These are phyloP conservation scores for Colletotrichum acutatum DNA, from an alignment of 2,329 filamentous ascomycete genomes.

Conservation along the genomic window DNA sequence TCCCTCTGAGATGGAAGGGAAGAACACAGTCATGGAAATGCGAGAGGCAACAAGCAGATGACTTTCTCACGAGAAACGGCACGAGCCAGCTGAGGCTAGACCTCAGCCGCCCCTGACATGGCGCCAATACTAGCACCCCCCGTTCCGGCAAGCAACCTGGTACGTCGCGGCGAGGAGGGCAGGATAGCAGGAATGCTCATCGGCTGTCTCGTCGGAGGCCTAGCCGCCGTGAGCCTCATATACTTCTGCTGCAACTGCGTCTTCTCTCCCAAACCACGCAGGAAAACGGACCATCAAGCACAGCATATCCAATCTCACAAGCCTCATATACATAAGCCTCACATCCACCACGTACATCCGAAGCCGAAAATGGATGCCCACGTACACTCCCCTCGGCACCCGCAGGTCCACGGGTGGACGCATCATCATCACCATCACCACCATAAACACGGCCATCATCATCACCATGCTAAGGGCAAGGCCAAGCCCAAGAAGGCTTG, in stretches of 20 bases:
- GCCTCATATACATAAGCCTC: not conserved
- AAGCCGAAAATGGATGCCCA: not conserved
- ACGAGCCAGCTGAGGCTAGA: not conserved
- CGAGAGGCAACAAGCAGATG: not conserved
- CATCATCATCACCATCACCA: conserved; percentile 20
- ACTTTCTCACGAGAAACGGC: not conserved
- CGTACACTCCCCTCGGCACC: not conserved
- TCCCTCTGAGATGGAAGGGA: not conserved
- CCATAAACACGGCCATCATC: not conserved
- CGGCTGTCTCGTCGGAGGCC: conserved; percentile 24
- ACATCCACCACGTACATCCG: not conserved
- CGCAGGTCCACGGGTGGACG: conserved; percentile 12
- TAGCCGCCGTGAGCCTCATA: conserved; percentile 9
- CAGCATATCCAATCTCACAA: not conserved
- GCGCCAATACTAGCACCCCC: not conserved
- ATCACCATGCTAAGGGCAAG: not conserved
- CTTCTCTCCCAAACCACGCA: conserved; percentile 3
- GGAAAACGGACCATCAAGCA: not conserved
- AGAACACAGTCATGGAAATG: not conserved
- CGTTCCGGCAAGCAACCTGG: not conserved
- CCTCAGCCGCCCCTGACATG: not conserved
- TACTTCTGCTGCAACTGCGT: conserved; percentile 24
- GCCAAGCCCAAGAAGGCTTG: not conserved
- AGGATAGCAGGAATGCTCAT: conserved; percentile 27
- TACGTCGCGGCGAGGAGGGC: conserved; percentile 16